These are phyloP conservation scores for Chaetomiaceae sp. DNA, from an alignment of 2,329 filamentous ascomycete species.

Conservation along the genomic window DNA sequence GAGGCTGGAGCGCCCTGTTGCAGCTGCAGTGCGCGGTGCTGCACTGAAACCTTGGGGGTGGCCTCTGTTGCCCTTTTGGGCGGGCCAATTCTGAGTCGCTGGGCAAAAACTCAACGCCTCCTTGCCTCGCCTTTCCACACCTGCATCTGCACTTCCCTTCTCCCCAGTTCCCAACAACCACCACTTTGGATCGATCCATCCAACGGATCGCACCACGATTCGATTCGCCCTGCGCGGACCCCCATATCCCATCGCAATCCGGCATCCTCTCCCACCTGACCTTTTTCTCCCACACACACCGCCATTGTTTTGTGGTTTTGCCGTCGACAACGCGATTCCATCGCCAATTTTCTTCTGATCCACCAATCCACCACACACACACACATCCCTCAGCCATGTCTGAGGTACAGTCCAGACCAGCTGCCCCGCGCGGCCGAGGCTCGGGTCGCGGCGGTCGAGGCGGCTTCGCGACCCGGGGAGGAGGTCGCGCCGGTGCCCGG, in stretches of 20 bases:
- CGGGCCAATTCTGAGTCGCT: constrained; percentile 25
- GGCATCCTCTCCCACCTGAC: constrained; percentile 1
- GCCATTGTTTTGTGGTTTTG: constrained; percentile 19
- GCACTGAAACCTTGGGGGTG: constrained; percentile 18
- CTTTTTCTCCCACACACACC: constrained; percentile 6
- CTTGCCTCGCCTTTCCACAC: constrained; percentile 21
- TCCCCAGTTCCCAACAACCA: constrained; percentile 19
- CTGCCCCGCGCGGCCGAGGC: constrained; percentile 83
- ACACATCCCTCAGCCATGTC: constrained; percentile 65
- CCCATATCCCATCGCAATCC: constrained; percentile 15
- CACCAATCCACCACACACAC: constrained; percentile 19
- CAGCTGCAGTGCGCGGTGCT: constrained; percentile 9
- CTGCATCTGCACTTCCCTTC: constrained; percentile 14
- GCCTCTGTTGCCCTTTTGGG: constrained; percentile 22
- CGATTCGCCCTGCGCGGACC: constrained; percentile 22
- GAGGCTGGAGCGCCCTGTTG: constrained; percentile 13
- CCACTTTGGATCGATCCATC: constrained; percentile 24
- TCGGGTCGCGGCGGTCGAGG: constrained; percentile 81
- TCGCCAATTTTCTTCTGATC: constrained; percentile 28
- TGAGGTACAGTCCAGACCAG: constrained; percentile 82
- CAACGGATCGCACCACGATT: constrained; percentile 25
- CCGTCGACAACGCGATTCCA: constrained; percentile 25
- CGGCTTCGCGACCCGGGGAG: constrained; percentile 65
- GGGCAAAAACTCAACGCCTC: constrained; percentile 26
- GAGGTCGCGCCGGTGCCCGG: constrained; percentile 58